Base-by-base conservation (phyloP, 306 rosid species). In the Sphenostylis stenocarpa region DNA sequence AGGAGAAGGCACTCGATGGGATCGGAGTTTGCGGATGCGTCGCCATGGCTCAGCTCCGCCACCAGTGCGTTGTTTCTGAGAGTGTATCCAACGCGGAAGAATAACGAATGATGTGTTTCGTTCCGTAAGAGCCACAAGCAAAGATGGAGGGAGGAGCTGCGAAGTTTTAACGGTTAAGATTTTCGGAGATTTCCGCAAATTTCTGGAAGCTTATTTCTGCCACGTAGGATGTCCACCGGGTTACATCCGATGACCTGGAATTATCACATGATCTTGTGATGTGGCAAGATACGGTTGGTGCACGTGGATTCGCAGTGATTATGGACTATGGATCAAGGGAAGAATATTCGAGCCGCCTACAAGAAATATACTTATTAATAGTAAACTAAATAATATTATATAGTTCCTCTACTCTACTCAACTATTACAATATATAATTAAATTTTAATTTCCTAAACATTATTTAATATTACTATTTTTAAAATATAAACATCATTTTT, bases 1-100 rank as follows among this genome's bases (percentile, higher is more conserved):
- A 96, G 43, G 99, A 91, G 64, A 92, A 89, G 34, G 98, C 96
- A 81, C 73, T 79, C 11, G 97, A 60, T 14, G 94, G 81, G 7
- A 89, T 33, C 47, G 90, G 67, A 39, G 89, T 87, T 48, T 83
- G 90, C 29, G 80, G 83, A 9, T 72, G 84, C 69, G 79, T 62
- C 9, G 81, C 85, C 99, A 95, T 95, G 72, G 80, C 85, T 12
- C 17, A 71, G 47, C 72, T 63, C 17, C 24, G 12, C 55, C 45
- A 4, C 65, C 2, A 5, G 4, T 11, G 9, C 3, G 16, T 28
- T 23, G 26, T 15, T 75, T 81, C 15, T 44, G 41, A 26, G 69
- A 44, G 49, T 7, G 43, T 7, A 21, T 23, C n/a, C 64, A 38
- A 21, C 48, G 41, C 21, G 2, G 43, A 65, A 31, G 28, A 48